phyloP scores from a whole-genome alignment of 1,139 yeast genomes.

The Sugiyamaella paludigena region DNA sequence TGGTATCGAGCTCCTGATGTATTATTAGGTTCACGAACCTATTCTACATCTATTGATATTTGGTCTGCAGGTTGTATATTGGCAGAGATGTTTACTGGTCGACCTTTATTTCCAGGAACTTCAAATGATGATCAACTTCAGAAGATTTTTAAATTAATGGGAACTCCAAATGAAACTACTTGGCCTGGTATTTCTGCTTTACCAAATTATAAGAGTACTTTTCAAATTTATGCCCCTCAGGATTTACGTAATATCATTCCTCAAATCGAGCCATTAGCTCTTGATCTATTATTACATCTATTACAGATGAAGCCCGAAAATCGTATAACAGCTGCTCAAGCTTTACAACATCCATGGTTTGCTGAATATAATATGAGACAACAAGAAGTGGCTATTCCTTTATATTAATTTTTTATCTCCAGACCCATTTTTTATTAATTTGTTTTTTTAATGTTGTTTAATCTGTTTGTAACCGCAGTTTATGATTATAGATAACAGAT shows the following conservation, averaged over 20 bases:
- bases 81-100: constrained; percentile 98
- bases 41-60: constrained; percentile 93
- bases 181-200: constrained; percentile 93
- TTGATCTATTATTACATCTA: constrained; percentile 72
- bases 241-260: constrained; percentile 78
- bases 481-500: no score
- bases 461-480: no score
- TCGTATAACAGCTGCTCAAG: constrained; percentile 87
- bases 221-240: constrained; percentile 78
- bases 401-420: not conserved
- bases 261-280: constrained; percentile 70
- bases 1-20: constrained; percentile 99
- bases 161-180: constrained; percentile 91
- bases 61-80: constrained; percentile 99
- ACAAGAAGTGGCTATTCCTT: constrained; percentile 9
- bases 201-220: constrained; percentile 80
- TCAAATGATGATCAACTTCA: constrained; percentile 92
- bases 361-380: constrained; percentile 53
- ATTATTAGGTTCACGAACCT: constrained; percentile 87
- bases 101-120: constrained; percentile 93
- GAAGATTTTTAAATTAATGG: constrained; percentile 88
- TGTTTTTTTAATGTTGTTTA: not conserved
- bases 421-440: not conserved
- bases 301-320: constrained; percentile 91
- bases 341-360: constrained; percentile 94